Percentiles rank a stretch among this genome's conserved stretches.
phyloP scores from a whole-genome alignment of 768 basidiomycete species.

The Kwoniella dejecticola region DNA sequence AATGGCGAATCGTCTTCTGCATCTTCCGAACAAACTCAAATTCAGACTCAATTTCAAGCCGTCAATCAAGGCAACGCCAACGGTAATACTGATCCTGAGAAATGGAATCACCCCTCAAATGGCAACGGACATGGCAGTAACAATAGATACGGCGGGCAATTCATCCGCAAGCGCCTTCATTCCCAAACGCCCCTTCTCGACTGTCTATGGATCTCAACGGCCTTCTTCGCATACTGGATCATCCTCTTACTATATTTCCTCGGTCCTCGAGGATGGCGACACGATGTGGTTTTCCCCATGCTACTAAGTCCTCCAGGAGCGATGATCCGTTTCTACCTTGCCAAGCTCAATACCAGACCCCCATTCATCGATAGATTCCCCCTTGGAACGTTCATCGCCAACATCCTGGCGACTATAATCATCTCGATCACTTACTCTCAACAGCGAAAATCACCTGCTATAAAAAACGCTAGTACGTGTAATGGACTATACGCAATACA shows the following conservation, averaged over 20 bases:
- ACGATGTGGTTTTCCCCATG: conserved; percentile 79
- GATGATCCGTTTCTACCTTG: conserved; percentile 76
- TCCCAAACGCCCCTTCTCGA: conserved; percentile 56
- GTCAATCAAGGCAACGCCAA: background rate
- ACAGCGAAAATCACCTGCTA: conserved; percentile 53
- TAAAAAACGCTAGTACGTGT: conserved; percentile 59
- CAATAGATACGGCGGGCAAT: background rate
- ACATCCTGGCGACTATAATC: conserved; percentile 73
- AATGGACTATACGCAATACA: conserved; percentile 74
- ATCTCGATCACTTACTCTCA: conserved; percentile 77
- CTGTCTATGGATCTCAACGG: conserved; percentile 61
- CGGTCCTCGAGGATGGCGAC: conserved; percentile 68
- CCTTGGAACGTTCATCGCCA: conserved; percentile 54
- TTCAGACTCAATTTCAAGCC: background rate
- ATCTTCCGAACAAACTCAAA: background rate
- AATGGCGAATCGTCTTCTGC: conserved; percentile 1
- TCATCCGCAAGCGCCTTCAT: too few relatives aligned
- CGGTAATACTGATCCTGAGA: background rate
- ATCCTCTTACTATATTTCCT: conserved; percentile 77
- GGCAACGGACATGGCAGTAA: background rate
- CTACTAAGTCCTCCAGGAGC: conserved; percentile 88
- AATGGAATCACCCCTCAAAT: background rate
- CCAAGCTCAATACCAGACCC: conserved; percentile 65
- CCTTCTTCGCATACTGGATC: conserved; percentile 71
- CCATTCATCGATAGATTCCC: conserved; percentile 56